Percentiles rank a stretch among this genome's conserved stretches.
Evolutionary conservation across 179 eudicot genomes (phyloP).

Genomic region (Silene vulgaris): DNA sequence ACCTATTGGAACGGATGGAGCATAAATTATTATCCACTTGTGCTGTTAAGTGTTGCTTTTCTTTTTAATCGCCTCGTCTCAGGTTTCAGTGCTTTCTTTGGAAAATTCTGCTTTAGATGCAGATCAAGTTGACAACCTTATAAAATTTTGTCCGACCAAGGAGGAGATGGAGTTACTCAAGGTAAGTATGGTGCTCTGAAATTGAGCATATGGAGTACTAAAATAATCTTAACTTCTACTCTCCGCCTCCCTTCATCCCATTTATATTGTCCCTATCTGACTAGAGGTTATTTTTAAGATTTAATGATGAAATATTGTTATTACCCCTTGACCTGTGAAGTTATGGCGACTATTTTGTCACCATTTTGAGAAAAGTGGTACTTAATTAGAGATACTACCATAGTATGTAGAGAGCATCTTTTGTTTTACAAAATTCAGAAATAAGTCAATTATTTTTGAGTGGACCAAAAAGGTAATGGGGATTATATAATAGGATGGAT

Average conservation of each 20-base stretch:
- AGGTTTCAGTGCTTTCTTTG: conserved; percentile 40
- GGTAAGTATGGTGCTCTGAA: conserved; percentile 19
- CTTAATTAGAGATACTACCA: no score
- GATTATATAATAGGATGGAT: no score
- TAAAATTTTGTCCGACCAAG: conserved; percentile 51
- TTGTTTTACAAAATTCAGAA: no score
- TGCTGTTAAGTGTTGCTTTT: background rate
- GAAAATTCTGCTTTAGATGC: conserved; percentile 40
- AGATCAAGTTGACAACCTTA: conserved; percentile 49
- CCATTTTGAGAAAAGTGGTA: no score
- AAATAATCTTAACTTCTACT: background rate
- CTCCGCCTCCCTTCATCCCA: no score
- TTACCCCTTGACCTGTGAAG: background rate
- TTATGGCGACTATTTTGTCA: background rate
- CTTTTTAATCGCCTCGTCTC: conserved; percentile 6
- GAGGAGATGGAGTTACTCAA: conserved; percentile 49
- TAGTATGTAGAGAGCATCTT: no score
- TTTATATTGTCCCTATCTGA: no score
- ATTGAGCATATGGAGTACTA: background rate
- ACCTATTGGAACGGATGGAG: background rate
- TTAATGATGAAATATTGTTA: background rate
- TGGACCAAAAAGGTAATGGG: no score
- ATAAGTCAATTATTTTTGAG: no score
- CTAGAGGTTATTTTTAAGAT: no score
- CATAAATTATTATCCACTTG: background rate